phyloP scores from a whole-genome alignment of 805 yeast genomes.

The Candida saitoana region DNA sequence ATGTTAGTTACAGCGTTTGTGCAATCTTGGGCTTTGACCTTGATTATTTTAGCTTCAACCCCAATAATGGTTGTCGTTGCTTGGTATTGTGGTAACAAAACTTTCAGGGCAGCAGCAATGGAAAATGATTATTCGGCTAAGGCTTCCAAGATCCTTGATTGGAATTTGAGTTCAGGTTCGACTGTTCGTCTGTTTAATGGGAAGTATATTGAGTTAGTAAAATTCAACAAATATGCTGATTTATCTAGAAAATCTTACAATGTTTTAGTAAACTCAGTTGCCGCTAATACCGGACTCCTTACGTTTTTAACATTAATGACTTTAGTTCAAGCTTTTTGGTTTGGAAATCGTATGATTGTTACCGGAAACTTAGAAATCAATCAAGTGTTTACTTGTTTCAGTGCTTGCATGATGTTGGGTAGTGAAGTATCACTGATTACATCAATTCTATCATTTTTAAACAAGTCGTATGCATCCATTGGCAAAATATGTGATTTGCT shows the following conservation, averaged over 20 bases:
- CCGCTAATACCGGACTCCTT: constrained; percentile 54
- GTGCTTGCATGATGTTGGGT: constrained; percentile 74
- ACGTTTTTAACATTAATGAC: constrained; percentile 59
- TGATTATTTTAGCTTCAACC: constrained; percentile 67
- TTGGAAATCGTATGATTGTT: constrained; percentile 67
- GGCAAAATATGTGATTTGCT: constrained; percentile 43
- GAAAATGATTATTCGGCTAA: constrained; percentile 57
- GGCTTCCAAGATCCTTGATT: constrained; percentile 61
- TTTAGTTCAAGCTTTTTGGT: constrained; percentile 93
- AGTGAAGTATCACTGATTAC: constrained; percentile 53
- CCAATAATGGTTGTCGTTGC: constrained; percentile 62
- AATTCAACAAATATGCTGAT: constrained; percentile 36
- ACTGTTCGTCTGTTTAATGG: constrained; percentile 63
- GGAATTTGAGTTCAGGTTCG: constrained; percentile 60
- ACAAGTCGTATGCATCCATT: constrained; percentile 71
- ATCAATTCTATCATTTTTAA: constrained; percentile 55
- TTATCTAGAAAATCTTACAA: constrained; percentile 37
- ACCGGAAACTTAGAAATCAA: constrained; percentile 50
- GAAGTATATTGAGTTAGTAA: constrained; percentile 45
- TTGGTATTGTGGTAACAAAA: constrained; percentile 45
- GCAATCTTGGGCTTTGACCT: constrained; percentile 81
- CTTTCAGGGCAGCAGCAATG: constrained; percentile 43
- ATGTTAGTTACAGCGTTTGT: constrained; percentile 62
- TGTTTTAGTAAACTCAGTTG: constrained; percentile 43
- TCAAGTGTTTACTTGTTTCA: constrained; percentile 75